phyloP scores from a whole-genome alignment of 2,329 filamentous ascomycete species.

The Biscogniauxia mediterranea region DNA sequence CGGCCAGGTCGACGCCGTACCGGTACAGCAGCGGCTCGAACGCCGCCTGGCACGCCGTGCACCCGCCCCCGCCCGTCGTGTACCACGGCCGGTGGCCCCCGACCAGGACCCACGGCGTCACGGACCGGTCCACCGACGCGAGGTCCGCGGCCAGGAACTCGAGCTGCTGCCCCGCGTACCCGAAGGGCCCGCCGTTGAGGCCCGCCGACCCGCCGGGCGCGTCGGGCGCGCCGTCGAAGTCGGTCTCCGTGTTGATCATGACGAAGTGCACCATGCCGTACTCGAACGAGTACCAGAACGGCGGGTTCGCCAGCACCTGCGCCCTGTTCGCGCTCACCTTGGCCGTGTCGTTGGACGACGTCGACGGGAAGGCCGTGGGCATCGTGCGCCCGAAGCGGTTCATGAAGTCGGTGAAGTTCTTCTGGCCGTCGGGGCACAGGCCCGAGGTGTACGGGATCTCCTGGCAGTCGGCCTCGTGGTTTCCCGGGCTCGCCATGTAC shows the following conservation, averaged over 20 bases:
- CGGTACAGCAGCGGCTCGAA: constrained; percentile 54
- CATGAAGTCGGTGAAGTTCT: constrained; percentile 61
- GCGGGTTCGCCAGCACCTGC: constrained; percentile 43
- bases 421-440: constrained; percentile 51
- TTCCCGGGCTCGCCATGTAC: constrained; percentile 57
- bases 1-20: constrained; percentile 55
- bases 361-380: constrained; percentile 50
- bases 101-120: constrained; percentile 54
- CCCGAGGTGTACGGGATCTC: constrained; percentile 38
- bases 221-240: constrained; percentile 51
- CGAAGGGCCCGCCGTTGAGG: constrained; percentile 50
- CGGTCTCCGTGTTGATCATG: constrained; percentile 58
- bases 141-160: constrained; percentile 55
- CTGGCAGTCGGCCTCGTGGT: constrained; percentile 57
- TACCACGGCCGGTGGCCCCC: constrained; percentile 49
- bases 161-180: constrained; percentile 46
- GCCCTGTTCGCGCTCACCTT: constrained; percentile 46
- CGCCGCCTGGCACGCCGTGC: constrained; percentile 46
- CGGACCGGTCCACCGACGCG: constrained; percentile 51
- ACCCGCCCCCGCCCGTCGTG: constrained; percentile 37
- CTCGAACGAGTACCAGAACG: constrained; percentile 61
- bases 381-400: constrained; percentile 53
- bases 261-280: constrained; percentile 56
- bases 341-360: constrained; percentile 41
- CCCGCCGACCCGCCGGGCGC: constrained; percentile 38